Evolutionary conservation across 768 basidiomycete species (phyloP), one percentile per base, ranked within the genome.

Genomic region (Xanthoconium purpureum): DNA sequence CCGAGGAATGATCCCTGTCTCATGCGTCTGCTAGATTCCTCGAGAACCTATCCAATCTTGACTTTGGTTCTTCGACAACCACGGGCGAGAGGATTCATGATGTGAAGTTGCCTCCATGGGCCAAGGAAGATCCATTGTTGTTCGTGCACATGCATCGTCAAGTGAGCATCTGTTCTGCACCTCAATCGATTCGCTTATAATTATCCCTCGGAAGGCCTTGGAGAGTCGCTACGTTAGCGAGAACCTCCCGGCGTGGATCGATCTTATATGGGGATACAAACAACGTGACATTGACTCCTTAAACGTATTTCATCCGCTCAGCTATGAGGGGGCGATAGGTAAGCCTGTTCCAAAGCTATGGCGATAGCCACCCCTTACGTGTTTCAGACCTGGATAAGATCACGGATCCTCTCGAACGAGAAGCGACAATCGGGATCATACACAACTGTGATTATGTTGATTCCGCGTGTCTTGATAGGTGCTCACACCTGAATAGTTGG

Each of bases 381-480:
- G 29, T 44, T 28, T 48, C 37, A 90, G 94, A 97, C 70, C 74
- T 98, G 24, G 95, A 97, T 67, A 71, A 80, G 5, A 96, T 98
- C 52, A 81, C 83, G 6, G 89, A 97, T 66, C 87, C 92, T 45
- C 75, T 92, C 9, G 91, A 98, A 73, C 82, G 89, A 36, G 92
- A 94, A 65, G 94, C 95, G 0, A 93, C 92, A 8, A 89, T 95
- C 18, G 94, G 94, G 2, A 96, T 95, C 54, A 95, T 97, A 47
- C 94, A 96, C 70, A 96, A 96, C 59, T 98, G 91, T 91, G 62
- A 65, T 38, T 81, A 66, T n/a, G 14, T 33, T 48, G 8, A 44
- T 14, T 33, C 18, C 32, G 14, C 38, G 5, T 24, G 12, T 36
- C 39, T 36, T 43, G 20, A 17, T 46, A 13, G 28, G 33, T 12